Base-by-base conservation (phyloP, 1,284 basidiomycete genomes). In the Sporisorium graminicola region DNA sequence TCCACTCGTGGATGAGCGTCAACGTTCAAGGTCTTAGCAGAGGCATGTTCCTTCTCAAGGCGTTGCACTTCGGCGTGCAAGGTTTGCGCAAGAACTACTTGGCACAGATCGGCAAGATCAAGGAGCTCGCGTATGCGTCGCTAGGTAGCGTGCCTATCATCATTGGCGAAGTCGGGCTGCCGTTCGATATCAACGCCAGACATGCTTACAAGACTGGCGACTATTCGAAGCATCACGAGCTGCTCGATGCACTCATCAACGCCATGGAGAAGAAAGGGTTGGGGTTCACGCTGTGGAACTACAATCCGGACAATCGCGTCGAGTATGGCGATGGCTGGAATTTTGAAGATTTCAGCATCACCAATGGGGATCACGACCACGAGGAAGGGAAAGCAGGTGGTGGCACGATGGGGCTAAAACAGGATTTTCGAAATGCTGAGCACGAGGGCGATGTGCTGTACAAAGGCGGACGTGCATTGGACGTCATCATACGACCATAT, bases 261-360 rank as follows among this genome's bases (percentile, higher is more conserved):
- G 86, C 77, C 1, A 79, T 86, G 71, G 86, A 87, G 54, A 62
- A 67, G 8, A 71, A 80, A n/a, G 51, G 78, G 16, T 64, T 84
- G 16, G 79, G 80, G 2, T 87, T 82, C 68, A 86, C 86, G 4
- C 87, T 98, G 24, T 98, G 95, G 96, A 94, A 93, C 74, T 98
- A 98, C 86, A 98, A 98, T 82, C 93, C 95, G 0, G 88, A 89
- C 58, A 98, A 98, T 86, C 89, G 90, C 43, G 93, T 96, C 79
- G 83, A 86, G 22, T 83, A 87, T 24, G 97, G 96, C 14, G 95
- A 98, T 85, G 88, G 91, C 70, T 98, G 96, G 96, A 98, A 97
- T 83, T 93, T 92, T 50, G 95, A 98, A 66, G 84, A 86, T 64
- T 86, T 85, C 56, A 77, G 72, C 47, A 69, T 86, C 85, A 94